phyloP scores from a whole-genome alignment of 257 asterid genomes.

The Parsonsia alboflavescens region DNA sequence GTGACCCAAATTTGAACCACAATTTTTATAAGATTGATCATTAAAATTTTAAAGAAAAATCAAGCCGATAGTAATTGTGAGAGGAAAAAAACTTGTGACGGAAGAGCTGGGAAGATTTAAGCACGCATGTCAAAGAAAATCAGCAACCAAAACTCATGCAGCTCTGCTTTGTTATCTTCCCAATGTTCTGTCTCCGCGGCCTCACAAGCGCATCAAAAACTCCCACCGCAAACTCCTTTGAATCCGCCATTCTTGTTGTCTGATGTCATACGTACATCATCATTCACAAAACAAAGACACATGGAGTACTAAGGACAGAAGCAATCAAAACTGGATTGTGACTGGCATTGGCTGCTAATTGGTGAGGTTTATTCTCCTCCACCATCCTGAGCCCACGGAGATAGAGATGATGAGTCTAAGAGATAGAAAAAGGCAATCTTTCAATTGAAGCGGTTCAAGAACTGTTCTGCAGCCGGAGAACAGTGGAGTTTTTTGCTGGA shows the following conservation, averaged over 20 bases:
- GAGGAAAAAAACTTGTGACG: background rate
- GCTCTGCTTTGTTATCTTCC: constrained; percentile 65
- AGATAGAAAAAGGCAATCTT: too few species aligned
- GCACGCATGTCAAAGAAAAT: constrained; percentile 87
- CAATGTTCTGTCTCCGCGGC: constrained; percentile 58
- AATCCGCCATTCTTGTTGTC: constrained; percentile 69
- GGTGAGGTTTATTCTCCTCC: constrained; percentile 2
- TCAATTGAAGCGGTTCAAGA: too few species aligned
- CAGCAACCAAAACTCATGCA: constrained; percentile 80
- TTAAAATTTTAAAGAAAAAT: too few species aligned
- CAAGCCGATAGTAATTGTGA: too few species aligned
- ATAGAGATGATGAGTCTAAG: background rate
- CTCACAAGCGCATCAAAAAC: constrained; percentile 76
- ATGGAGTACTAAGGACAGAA: background rate
- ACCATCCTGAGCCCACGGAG: constrained; percentile 6
- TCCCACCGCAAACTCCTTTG: constrained; percentile 84
- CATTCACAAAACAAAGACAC: background rate
- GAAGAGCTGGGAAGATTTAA: too few species aligned
- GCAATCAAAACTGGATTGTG: background rate
- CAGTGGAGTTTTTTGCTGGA: too few species aligned
- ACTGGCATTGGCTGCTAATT: background rate
- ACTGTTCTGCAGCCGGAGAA: too few species aligned
- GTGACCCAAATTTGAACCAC: too few species aligned
- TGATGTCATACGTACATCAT: background rate
- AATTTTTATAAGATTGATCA: too few species aligned